Evolutionary conservation across 768 basidiomycete species (phyloP), one percentile per base, ranked within the genome.

Genomic region (Psilocybe azurescens): DNA sequence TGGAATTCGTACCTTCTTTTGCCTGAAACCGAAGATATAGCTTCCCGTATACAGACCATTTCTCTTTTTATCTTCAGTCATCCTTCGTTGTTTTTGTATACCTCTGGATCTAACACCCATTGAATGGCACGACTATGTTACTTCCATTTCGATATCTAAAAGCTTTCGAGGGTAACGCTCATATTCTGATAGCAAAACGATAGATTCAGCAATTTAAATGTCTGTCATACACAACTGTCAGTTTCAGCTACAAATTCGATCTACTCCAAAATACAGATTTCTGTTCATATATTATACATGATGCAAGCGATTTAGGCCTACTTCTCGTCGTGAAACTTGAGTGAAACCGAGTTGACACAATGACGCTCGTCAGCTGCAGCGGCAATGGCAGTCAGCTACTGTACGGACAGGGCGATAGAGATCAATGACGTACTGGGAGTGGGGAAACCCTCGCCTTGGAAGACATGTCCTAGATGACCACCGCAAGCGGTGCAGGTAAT

Each of bases 391-490:
- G 39, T 59, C 46, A 59, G 49, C 30, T 52, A 49, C 41, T 11
- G 5, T 44, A 33, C 36, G 13, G 7, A 30, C 46, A 18, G 1
- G 50, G 18, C 44, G 11, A 51, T 28, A 1, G 8, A 16, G 8
- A 29, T 49, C 20, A n/a, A 24, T 8, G 33, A 77, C 89, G 39
- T 72, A 90, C 92, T 94, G 3, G 94, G 94, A 0, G 88, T 94
- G 5, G 76, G 59, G 75, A 84, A 95, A 1, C 90, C 90, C 75
- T 97, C 95, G 39, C 95, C 95, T 70, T 93, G 92, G 85, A 98
- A 98, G 44, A 98, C 92, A 72, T 98, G 95, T 3, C 96, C 96
- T 5, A 98, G 82, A 73, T 98, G 96, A 1, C 95, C 94, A 8
- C 93, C 94, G 70, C 95, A 97, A 2, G 93, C 91, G 16, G 93